Base-by-base conservation (phyloP, 2,329 filamentous ascomycete genomes). In the Exophiala xenobiotica region DNA sequence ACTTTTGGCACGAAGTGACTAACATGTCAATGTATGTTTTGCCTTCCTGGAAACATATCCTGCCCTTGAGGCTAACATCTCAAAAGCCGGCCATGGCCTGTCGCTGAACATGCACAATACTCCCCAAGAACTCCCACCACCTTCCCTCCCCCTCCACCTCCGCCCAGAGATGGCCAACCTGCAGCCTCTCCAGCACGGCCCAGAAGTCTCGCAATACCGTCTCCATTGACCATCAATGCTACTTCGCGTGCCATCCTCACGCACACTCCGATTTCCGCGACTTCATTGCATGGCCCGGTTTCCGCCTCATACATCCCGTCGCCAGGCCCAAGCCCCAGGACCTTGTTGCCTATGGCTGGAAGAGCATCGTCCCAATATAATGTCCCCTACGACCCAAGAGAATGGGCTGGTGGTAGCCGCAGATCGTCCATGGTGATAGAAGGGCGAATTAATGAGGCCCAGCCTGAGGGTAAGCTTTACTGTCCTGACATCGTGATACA, bases 301-400 rank as follows among this genome's bases (percentile, higher is more conserved):
- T 73, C 67, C 61, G 65, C 59, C 45, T 46, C 56, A 49, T 53
- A 63, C 50, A 51, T 60, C 45, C 70, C 72, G 27, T 69, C 72
- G 18, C 69, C 72, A 3, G 64, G 62, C 6, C 66, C 65, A 22
- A 62, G 65, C 49, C 64, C 67, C 8, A 63, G 67, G 46, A 70
- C 66, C 16, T 62, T 66, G 8, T 70, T 72, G 47, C 69, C 73
- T 20, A 72, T 75, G 71, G 64, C 70, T n/a, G 66, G 67, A 39
- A 69, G 74, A 56, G 65, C 70, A 39, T 49, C 63, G 6, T 50
- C 64, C 22, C 61, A 63, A 23, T 75, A 74, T 56, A 74, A 64
- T 61, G 67, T 70, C 19, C 68, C 71, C 6, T 77, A 77, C 55
- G 75, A 77, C 57, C 74, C 74, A 27, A 72, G 73, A 54, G 71